A percentile compares a stretch with the other conserved stretches of the same genome.
These are phyloP conservation scores for Chlorella sp. DNA, from an alignment of 139 green algal species.

Conservation along the genomic window DNA sequence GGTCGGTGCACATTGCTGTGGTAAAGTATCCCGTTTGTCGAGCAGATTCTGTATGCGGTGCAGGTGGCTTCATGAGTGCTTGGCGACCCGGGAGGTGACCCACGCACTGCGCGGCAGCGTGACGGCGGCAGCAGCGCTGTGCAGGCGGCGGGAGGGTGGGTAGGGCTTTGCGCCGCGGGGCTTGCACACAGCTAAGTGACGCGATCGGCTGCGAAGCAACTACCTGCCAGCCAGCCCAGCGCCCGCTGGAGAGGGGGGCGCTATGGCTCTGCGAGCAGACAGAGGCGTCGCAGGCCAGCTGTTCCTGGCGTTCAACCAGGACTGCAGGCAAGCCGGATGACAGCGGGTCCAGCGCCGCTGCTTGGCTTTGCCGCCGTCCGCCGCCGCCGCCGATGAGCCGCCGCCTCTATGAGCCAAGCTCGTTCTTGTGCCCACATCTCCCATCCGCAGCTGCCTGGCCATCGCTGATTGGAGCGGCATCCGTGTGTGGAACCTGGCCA, in stretches of 20 bases:
- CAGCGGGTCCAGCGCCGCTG: background rate
- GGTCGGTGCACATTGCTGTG: too few relatives aligned
- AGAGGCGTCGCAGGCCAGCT: conserved; percentile 48
- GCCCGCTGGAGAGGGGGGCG: background rate
- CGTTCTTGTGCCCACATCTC: background rate
- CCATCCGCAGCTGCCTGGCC: conserved; percentile 54
- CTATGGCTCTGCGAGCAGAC: conserved; percentile 20
- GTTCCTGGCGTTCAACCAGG: conserved; percentile 75
- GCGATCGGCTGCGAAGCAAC: background rate
- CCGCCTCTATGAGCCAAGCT: background rate
- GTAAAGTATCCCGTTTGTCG: too few relatives aligned
- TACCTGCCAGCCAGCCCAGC: background rate
- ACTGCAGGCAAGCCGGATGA: conserved; percentile 30
- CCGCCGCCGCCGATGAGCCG: background rate
- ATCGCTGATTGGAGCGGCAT: conserved; percentile 67
- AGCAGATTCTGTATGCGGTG: too few relatives aligned
- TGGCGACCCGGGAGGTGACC: too few relatives aligned
- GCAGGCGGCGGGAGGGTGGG: too few relatives aligned
- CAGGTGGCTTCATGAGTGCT: too few relatives aligned
- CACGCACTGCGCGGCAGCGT: too few relatives aligned
- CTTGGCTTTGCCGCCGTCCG: too few relatives aligned
- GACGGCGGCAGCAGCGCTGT: too few relatives aligned
- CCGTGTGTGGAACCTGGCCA: conserved; percentile 68
- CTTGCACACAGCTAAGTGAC: too few relatives aligned
- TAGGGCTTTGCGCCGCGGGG: too few relatives aligned